A percentile compares a stretch with the other conserved stretches of the same genome.
phyloP scores from a whole-genome alignment of 2,329 filamentous ascomycete species.

The Drechslera avenae region DNA sequence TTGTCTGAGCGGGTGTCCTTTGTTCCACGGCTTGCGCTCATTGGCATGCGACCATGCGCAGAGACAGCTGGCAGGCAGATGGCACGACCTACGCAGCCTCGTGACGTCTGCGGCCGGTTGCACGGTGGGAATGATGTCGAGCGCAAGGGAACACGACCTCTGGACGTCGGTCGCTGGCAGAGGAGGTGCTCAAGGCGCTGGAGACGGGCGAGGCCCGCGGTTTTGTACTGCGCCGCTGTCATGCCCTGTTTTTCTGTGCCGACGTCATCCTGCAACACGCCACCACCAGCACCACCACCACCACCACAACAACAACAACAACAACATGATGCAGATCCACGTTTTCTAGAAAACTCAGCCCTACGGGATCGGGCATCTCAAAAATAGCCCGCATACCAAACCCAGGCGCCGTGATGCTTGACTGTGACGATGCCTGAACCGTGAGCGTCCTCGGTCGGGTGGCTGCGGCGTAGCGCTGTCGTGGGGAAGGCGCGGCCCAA shows the following conservation, averaged over 20 bases:
- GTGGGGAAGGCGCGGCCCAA: slow-evolving; percentile 11
- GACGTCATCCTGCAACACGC: slow-evolving; percentile 27
- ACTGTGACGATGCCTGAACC: not conserved
- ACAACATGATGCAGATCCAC: not conserved
- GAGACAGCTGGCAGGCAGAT: slow-evolving; percentile 29
- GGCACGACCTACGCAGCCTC: slow-evolving; percentile 27
- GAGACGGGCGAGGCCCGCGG: slow-evolving; percentile 29
- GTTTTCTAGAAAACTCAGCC: too few relatives aligned
- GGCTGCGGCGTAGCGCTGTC: slow-evolving; percentile 41
- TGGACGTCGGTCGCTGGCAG: slow-evolving; percentile 39
- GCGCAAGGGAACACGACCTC: slow-evolving; percentile 50
- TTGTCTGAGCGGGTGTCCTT: slow-evolving; percentile 40
- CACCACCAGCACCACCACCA: not conserved
- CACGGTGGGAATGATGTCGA: slow-evolving; percentile 30
- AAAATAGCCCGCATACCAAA: not conserved
- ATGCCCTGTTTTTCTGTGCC: slow-evolving; percentile 44
- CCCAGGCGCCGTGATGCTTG: not conserved
- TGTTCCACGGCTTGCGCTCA: slow-evolving; percentile 47
- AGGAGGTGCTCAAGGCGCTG: slow-evolving; percentile 42
- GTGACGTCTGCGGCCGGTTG: slow-evolving; percentile 35
- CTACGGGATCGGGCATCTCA: not conserved
- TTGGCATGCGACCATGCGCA: slow-evolving; percentile 32
- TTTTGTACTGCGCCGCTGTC: slow-evolving; percentile 42
- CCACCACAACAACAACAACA: too few relatives aligned
- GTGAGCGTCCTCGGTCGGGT: slow-evolving; percentile 10